A percentile compares a stretch with the other conserved stretches of the same genome.
phyloP scores from a whole-genome alignment of 805 yeast genomes.

The Nakazawaea molendinolei region DNA sequence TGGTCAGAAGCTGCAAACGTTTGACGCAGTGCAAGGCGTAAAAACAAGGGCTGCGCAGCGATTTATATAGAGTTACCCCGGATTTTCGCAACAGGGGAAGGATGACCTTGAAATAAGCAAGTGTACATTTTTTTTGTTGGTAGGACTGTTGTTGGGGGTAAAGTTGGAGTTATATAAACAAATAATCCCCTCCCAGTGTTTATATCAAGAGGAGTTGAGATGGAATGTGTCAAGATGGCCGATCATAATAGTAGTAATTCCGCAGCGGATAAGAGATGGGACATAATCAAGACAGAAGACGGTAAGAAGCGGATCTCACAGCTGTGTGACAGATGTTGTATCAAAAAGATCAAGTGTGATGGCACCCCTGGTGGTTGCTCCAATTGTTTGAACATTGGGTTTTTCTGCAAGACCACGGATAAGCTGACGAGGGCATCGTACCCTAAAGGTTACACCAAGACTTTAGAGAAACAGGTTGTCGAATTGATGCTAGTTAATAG shows the following conservation, averaged over 20 bases:
- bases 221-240: no score
- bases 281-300: conserved; percentile 28
- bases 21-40: no score
- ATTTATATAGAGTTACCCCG: no score
- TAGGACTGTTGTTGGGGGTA: no score
- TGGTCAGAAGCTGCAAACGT: no score
- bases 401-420: conserved; percentile 66
- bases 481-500: conserved; percentile 52
- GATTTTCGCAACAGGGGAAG: background rate
- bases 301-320: conserved; percentile 54
- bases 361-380: conserved; percentile 63
- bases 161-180: no score
- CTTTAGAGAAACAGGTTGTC: conserved; percentile 55
- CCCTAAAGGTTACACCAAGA: conserved; percentile 78
- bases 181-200: conserved; percentile 4
- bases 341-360: conserved; percentile 71
- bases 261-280: conserved; percentile 8
- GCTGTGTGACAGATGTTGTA: conserved; percentile 78
- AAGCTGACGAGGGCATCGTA: conserved; percentile 70
- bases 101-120: no score
- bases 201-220: no score
- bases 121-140: no score
- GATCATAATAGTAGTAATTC: conserved; percentile 1
- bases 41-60: no score
- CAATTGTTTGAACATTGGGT: conserved; percentile 58